A percentile compares a stretch with the other conserved stretches of the same genome.
Conservation (phyloP, 441 rosid species). For the Monsonia emarginata region DNA sequence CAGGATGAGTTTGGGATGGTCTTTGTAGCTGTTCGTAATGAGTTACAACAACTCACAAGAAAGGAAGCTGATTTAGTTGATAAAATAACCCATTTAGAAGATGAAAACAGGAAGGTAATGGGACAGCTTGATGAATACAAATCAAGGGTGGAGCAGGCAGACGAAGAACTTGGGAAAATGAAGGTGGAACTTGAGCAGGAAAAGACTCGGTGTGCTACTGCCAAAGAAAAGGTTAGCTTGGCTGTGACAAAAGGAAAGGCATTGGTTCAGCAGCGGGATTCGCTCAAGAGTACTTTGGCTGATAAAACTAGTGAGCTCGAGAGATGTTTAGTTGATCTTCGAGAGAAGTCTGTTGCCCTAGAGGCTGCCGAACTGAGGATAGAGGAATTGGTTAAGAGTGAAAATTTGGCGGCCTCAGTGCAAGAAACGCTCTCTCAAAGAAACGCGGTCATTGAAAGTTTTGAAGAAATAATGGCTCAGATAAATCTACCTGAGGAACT, state of each 20-base stretch:
- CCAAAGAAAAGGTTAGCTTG: conserved; percentile 89
- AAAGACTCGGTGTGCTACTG: conserved; percentile 57
- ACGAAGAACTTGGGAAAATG: conserved; percentile 37
- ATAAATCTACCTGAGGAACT: conserved; percentile 46
- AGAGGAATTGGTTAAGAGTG: conserved; percentile 49
- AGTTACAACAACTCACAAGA: conserved; percentile 47
- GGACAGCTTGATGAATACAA: conserved; percentile 55
- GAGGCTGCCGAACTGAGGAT: conserved; percentile 46
- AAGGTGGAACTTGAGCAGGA: conserved; percentile 67
- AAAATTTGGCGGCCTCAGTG: conserved; percentile 41
- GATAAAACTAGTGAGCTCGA: conserved; percentile 64
- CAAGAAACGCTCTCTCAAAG: conserved; percentile 48
- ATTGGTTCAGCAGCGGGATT: conserved; percentile 81
- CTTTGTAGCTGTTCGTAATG: conserved; percentile 48
- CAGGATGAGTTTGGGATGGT: conserved; percentile 48
- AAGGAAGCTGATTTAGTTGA: conserved; percentile 42
- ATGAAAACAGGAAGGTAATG: conserved; percentile 43
- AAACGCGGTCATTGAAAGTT: conserved; percentile 39
- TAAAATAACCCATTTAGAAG: conserved; percentile 40
- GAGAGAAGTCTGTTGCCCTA: conserved; percentile 47
- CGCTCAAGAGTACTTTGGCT: conserved; percentile 61
- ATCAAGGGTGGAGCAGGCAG: conserved; percentile 27
- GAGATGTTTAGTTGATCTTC: conserved; percentile 50
- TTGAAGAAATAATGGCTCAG: conserved; percentile 43
- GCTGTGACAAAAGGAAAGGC: conserved; percentile 94